Conservation (phyloP, 2,329 filamentous ascomycete genomes). For the Esteya vermicola region DNA sequence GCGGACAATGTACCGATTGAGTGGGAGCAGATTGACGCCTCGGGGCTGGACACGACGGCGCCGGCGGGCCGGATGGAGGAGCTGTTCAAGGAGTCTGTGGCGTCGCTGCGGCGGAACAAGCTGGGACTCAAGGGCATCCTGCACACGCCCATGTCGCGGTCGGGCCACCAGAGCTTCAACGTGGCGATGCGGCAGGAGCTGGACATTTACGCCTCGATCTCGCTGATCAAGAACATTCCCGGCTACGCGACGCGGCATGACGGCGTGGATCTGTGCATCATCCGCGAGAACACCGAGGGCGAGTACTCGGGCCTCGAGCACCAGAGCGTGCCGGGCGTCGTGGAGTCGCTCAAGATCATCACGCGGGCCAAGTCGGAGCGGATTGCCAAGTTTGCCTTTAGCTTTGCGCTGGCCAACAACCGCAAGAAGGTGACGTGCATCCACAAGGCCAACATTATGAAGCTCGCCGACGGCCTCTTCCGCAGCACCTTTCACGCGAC, state of each 20-base stretch:
- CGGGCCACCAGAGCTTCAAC: slow-evolving; percentile 98
- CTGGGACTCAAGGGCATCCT: slow-evolving; percentile 97
- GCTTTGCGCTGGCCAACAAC: slow-evolving; percentile 96
- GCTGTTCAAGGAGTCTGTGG: slow-evolving; percentile 88
- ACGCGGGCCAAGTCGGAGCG: slow-evolving; percentile 98
- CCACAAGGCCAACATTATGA: slow-evolving; percentile 99
- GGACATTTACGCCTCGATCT: slow-evolving; percentile 97
- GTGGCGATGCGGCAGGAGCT: slow-evolving; percentile 97
- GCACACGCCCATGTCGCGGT: slow-evolving; percentile 91
- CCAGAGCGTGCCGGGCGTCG: slow-evolving; percentile 89
- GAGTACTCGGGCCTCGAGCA: slow-evolving; percentile 99
- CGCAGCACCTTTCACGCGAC: slow-evolving; percentile 90
- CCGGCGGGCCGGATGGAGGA: slow-evolving; percentile 69
- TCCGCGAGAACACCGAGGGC: slow-evolving; percentile 99
- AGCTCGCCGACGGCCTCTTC: slow-evolving; percentile 97
- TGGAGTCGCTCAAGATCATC: slow-evolving; percentile 99
- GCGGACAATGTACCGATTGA: slow-evolving; percentile 97
- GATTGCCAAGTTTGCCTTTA: slow-evolving; percentile 97
- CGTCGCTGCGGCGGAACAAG: slow-evolving; percentile 96
- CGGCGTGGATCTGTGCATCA: slow-evolving; percentile 95
- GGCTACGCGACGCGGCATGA: slow-evolving; percentile 96
- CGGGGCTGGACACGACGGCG: slow-evolving; percentile 71
- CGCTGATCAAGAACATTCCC: slow-evolving; percentile 98
- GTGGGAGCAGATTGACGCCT: slow-evolving; percentile 97
- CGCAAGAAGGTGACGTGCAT: slow-evolving; percentile 99